Base-by-base conservation (phyloP, 176 grass and related monocot genomes). In the Cymbopogon citratus region DNA sequence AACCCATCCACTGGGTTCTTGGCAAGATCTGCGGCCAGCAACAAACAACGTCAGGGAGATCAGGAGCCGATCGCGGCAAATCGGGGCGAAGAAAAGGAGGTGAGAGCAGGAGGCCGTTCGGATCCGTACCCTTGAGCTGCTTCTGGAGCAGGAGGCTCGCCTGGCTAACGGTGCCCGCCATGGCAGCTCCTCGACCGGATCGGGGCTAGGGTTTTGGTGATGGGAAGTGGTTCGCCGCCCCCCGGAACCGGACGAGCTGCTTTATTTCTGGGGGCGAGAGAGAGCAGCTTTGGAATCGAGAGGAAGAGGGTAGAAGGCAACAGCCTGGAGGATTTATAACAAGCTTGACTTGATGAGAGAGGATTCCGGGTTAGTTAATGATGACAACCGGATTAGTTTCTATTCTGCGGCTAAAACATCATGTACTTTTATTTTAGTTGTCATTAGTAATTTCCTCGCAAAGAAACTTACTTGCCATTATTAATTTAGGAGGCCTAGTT, bases 81-180 rank as follows among this genome's bases (percentile, higher is more conserved):
- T 82, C 74, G 48, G 41, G 76, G 18, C 34, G 14, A 27, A 25
- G 83, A 38, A 12, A 38, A 33, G 45, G 7, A 31, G 34, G 36
- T 26, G 64, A 35, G 39, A 80, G 9, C 63, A 33, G 8, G 6
- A 35, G 66, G 52, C 35, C 45, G 69, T 75, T 68, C 87, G 41
- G 87, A 90, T 90, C 85, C 76, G 60, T 82, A 97, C 94, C 94
- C 84, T 80, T 92, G 74, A 97, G 94, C 80, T 94, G 94, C 91
- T 97, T 94, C 89, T 87, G 87, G 39, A 97, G 94, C 33, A 97
- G 83, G 61, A 97, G 92, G 90, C 92, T 89, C 75, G 90, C 94
- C 87, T 94, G 91, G 88, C 87, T 97, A 25, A 81, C 18, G 41
- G 83, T 66, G 24, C 81, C 46, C 39, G 90, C 90, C 94, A 97